Evolutionary conservation across 352 stramenopile genomes (phyloP), one percentile per base, ranked within the genome.

Genomic region (Pythium scleroteichum): DNA sequence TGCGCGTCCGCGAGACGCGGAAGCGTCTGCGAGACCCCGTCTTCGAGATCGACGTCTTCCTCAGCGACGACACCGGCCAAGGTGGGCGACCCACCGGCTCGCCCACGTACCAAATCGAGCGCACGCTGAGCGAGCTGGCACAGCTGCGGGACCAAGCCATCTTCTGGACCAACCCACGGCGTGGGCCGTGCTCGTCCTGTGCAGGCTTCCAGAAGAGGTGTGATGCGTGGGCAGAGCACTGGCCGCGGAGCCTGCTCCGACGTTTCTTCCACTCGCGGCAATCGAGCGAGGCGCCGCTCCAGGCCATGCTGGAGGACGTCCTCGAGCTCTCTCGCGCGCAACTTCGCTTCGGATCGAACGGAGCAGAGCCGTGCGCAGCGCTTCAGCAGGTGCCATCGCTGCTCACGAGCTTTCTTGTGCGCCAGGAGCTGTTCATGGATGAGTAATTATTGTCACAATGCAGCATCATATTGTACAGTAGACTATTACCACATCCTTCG

Each of bases 51-150:
- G 47, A 68, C n/a, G 32, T 68, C 13, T 63, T 59, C 46, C 61
- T 68, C 17, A 53, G 39, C 22, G 61, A 62, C 26, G 60, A 62
- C 1, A 46, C 45, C 23, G 45, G 39, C 6, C 19, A 4, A 29
- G 27, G 8, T 42, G 17, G 8, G 0, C 2, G 17, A 10, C 27
- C 12, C 4, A 35, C 20, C 23, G 19, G 23, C 27, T 39, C 4
- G 20, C 52, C 61, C 2, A 68, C 61, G 20, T 62, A 63, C 53
- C 53, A 68, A 47, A 68, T 68, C 61, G 53, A 63, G 39, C 52
- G 53, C 8, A 40, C 61, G 53, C 53, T 62, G 2, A 16, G 45
- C 14, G 61, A 68, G 22, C 58, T 68, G 13, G 53, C 61, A 16
- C 44, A 68, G 29, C 53, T 68, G 0, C 61, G 47, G 5, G 39